phyloP scores from a whole-genome alignment of 1,284 basidiomycete genomes.

The Sporisorium sorghi region DNA sequence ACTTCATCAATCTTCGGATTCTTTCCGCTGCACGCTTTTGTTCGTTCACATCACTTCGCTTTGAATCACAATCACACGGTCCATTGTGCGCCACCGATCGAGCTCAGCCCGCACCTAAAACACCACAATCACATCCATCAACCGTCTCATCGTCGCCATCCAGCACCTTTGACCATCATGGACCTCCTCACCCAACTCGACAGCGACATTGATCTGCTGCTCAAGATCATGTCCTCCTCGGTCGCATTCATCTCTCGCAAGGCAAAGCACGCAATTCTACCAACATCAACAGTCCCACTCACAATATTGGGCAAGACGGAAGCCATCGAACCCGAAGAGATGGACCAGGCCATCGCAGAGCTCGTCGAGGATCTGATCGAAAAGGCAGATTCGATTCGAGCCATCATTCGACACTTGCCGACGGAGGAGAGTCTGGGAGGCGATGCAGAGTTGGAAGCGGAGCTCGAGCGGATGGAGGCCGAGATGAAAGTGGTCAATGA shows the following conservation, averaged over 20 bases:
- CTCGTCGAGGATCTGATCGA: constrained; percentile 50
- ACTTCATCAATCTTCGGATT: background rate
- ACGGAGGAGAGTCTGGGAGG: constrained; percentile 8
- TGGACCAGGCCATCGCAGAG: constrained; percentile 38
- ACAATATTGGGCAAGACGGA: constrained; percentile 55
- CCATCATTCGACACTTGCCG: constrained; percentile 44
- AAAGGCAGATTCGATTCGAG: constrained; percentile 45
- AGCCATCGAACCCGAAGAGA: constrained; percentile 31
- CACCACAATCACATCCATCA: background rate
- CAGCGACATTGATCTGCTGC: constrained; percentile 47
- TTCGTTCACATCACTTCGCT: background rate
- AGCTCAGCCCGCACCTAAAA: too few relatives aligned
- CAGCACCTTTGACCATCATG: constrained; percentile 27
- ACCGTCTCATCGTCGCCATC: background rate
- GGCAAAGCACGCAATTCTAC: constrained; percentile 38
- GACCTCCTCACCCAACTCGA: constrained; percentile 56
- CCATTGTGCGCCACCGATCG: background rate
- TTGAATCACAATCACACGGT: background rate
- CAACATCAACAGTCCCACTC: constrained; percentile 43
- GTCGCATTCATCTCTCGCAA: constrained; percentile 59
- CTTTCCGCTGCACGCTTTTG: background rate
- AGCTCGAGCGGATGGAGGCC: constrained; percentile 13
- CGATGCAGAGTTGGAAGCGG: constrained; percentile 16
- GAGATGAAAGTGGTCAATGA: constrained; percentile 33
- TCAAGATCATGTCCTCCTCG: constrained; percentile 60